phyloP scores from a whole-genome alignment of 345 rosid genomes.

The Salix arbutifolia region DNA sequence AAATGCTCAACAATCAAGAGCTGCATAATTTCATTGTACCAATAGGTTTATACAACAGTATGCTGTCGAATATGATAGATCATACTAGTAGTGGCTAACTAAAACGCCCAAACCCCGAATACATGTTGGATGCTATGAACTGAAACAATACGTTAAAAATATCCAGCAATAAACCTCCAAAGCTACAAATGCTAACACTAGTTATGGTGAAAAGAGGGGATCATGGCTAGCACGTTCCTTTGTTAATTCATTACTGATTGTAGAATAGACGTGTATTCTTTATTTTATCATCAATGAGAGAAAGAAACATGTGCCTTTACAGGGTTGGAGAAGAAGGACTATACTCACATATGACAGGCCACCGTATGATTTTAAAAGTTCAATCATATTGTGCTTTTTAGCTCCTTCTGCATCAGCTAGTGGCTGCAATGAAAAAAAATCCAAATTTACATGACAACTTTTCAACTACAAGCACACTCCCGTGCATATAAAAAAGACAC shows the following conservation, averaged over 20 bases:
- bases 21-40: neutral
- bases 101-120: neutral
- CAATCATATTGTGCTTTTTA: constrained; percentile 67
- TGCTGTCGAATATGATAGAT: neutral
- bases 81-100: neutral
- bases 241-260: neutral
- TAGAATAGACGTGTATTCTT: neutral
- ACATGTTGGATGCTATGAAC: neutral
- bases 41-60: neutral
- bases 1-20: neutral
- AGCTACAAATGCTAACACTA: neutral
- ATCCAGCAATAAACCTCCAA: neutral
- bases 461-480: neutral
- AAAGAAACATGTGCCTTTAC: neutral
- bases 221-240: neutral
- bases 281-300: neutral
- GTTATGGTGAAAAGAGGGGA: neutral
- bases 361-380: constrained; percentile 70
- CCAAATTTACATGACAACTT: neutral
- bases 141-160: neutral
- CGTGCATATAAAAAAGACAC: neutral
- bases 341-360: constrained; percentile 87
- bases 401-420: constrained; percentile 99
- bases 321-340: neutral
- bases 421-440: constrained; percentile 49